Percentiles rank a stretch among this genome's conserved stretches.
These are phyloP conservation scores for Rubia balearica DNA, from an alignment of 305 asterid genomes.

Conservation along the genomic window DNA sequence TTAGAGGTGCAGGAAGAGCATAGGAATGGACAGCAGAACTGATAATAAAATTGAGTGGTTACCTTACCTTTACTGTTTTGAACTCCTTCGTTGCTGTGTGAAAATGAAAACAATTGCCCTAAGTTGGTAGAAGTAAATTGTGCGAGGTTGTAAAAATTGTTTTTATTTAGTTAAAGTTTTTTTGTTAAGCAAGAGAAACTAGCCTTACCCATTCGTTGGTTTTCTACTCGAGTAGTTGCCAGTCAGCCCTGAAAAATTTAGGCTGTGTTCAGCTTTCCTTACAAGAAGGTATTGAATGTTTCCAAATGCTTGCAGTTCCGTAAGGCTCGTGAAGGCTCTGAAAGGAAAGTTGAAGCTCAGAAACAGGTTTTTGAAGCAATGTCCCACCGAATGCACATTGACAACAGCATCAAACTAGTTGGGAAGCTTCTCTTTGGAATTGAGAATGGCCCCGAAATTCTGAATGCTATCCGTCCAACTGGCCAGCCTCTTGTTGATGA, in stretches of 20 bases:
- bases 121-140: not conserved
- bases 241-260: not conserved
- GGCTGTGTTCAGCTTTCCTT: not conserved
- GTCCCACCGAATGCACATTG: constrained; percentile 68
- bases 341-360: constrained; percentile 68
- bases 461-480: constrained; percentile 48
- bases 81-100: not conserved
- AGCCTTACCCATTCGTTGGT: not conserved
- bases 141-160: too few species aligned
- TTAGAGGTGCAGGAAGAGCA: not conserved
- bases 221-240: not conserved
- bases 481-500: constrained; percentile 86
- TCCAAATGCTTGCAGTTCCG: constrained; percentile 51
- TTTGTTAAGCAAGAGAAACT: not conserved
- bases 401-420: constrained; percentile 53
- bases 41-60: not conserved
- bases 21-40: not conserved
- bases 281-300: not conserved
- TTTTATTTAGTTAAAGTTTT: not conserved
- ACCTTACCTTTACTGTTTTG: not conserved
- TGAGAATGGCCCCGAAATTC: constrained; percentile 51
- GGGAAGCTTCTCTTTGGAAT: constrained; percentile 84
- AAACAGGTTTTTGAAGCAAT: constrained; percentile 74
- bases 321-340: constrained; percentile 75
- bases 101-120: not conserved